A percentile compares a stretch with the other conserved stretches of the same genome.
phyloP scores from a whole-genome alignment of 2,329 filamentous ascomycete genomes.

The Albifimbria verrucaria region DNA sequence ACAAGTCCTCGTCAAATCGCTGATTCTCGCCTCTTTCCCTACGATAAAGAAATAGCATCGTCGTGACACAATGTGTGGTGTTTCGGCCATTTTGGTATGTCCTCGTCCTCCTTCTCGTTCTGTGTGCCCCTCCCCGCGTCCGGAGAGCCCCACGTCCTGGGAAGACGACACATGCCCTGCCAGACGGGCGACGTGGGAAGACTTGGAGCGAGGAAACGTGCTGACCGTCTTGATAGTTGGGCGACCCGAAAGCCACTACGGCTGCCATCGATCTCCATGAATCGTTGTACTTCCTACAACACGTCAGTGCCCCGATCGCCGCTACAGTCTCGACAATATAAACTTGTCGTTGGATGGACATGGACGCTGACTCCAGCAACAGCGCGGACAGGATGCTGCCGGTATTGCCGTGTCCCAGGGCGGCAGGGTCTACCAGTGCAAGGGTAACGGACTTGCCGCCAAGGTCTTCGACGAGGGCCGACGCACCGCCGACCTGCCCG shows the following conservation, averaged over 20 bases:
- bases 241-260: constrained; percentile 28
- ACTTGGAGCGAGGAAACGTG: neutral
- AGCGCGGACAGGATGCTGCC: constrained; percentile 83
- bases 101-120: neutral
- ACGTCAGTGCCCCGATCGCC: constrained; percentile 23
- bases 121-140: neutral
- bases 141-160: neutral
- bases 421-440: constrained; percentile 83
- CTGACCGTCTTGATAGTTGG: constrained; percentile 19
- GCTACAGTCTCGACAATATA: constrained; percentile 16
- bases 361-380: constrained; percentile 24
- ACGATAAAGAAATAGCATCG: too few relatives aligned
- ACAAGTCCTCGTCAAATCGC: too few relatives aligned
- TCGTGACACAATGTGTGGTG: constrained; percentile 9
- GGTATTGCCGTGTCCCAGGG: constrained; percentile 77
- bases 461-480: constrained; percentile 76
- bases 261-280: constrained; percentile 68
- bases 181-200: neutral
- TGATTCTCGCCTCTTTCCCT: too few relatives aligned
- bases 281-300: constrained; percentile 66
- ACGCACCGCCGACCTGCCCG: constrained; percentile 57
- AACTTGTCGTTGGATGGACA: constrained; percentile 2
- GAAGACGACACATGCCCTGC: neutral
- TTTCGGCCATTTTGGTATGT: constrained; percentile 7
- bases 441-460: constrained; percentile 76